Base-by-base conservation (phyloP, 192 early-diverging fungal species). In the Thamnidium elegans region DNA sequence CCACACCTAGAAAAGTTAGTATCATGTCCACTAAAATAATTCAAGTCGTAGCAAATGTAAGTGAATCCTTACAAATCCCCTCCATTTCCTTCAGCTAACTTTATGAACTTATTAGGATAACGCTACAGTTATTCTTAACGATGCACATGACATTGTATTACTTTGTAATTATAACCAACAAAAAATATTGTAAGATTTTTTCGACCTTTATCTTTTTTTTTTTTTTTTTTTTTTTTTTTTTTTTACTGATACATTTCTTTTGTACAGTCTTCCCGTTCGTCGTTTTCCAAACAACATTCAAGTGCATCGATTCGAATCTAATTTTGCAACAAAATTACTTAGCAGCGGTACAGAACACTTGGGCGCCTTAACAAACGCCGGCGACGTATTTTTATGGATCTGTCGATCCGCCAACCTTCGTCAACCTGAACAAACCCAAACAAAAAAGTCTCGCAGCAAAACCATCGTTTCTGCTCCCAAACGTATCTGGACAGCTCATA, bases 61-160 rank as follows among this genome's bases (percentile, higher is more conserved):
- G 62, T 32, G 42, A 43, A 34, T 32, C 26, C 31, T 26, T 26
- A 26, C 1, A 26, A 26, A 26, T 26, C 26, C 26, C 26, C 26
- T 3, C 26, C 26, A 1, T 26, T 26, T 26, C 26, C 26, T 26
- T 26, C 26, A 26, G 1, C 3, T 26, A 26, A 26, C 26, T 26
- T 26, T 26, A 2, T 17, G 19, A 36, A 26, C 43, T 10, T 26
- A 50, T 39, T 56, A 70, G 47, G 87, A 92, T 55, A 79, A 71
- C 39, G 81, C 89, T 7, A 91, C 90, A 1, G 83, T 80, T 4
- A 78, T 89, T 19, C 72, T 92, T 6, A 77, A 81, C 36, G 62
- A 62, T 0, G 68, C 75, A 0, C 65, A 82, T 68, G 86, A 90
- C 15, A 82, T 90, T 13, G 66, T 81, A 11, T 80, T 90, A 9